A percentile compares a stretch with the other conserved stretches of the same genome.
These are phyloP conservation scores for Kwoniella mangroviensis DNA, from an alignment of 768 basidiomycete genomes.

Conservation along the genomic window DNA sequence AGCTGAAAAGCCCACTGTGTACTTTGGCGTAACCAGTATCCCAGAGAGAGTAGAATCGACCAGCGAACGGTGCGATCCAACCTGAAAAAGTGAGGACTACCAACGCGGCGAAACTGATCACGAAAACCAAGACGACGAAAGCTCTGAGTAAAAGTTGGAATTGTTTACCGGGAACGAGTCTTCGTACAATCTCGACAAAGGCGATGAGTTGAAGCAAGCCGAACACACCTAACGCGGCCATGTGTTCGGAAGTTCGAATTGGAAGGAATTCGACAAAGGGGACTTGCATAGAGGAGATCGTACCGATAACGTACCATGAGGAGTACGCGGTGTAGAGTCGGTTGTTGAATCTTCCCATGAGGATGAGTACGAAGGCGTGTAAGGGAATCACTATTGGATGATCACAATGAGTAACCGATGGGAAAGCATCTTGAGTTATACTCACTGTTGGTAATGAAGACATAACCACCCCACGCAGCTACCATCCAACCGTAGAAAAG, in stretches of 20 bases:
- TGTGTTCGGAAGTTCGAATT: conserved; percentile 95
- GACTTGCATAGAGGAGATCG: conserved; percentile 97
- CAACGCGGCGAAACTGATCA: conserved; percentile 74
- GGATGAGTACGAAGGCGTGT: conserved; percentile 87
- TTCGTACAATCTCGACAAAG: conserved; percentile 84
- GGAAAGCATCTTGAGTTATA: no score
- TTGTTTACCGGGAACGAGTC: conserved; percentile 87
- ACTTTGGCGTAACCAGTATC: conserved; percentile 98
- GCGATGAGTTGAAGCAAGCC: conserved; percentile 95
- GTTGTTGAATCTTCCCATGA: conserved; percentile 94
- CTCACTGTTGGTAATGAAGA: conserved; percentile 93
- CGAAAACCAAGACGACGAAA: conserved; percentile 70
- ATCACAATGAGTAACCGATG: conserved; percentile 6
- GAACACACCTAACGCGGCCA: conserved; percentile 97
- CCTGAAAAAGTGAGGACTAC: conserved; percentile 86
- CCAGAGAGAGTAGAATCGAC: conserved; percentile 98
- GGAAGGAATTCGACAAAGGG: conserved; percentile 99
- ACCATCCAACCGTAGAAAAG: conserved; percentile 99
- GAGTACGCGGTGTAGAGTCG: conserved; percentile 94
- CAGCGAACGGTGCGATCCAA: conserved; percentile 99
- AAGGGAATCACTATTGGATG: conserved; percentile 76
- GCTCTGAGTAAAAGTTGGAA: conserved; percentile 80
- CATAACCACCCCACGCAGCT: conserved; percentile 98
- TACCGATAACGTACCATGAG: conserved; percentile 97
- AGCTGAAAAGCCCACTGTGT: conserved; percentile 63